Conservation (phyloP, 2,329 filamentous ascomycete species). For the Orbilia brochopaga region DNA sequence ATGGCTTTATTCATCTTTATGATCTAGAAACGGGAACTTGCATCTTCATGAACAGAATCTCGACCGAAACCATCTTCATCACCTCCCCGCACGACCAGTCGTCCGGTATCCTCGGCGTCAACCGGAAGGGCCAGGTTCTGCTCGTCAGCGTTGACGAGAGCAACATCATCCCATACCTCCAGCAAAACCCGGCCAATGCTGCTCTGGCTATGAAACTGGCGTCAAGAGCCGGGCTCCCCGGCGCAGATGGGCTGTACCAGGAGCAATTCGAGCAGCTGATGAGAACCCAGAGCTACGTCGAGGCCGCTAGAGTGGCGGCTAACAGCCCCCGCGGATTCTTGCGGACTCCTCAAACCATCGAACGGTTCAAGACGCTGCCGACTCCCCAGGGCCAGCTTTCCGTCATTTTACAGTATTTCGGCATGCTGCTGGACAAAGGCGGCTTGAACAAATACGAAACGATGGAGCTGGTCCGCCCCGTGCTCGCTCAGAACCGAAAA, state of each 20-base stretch:
- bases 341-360: conserved; percentile 91
- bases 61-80: conserved; percentile 98
- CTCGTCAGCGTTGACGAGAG: conserved; percentile 91
- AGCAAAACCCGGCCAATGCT: conserved; percentile 93
- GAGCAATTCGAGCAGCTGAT: conserved; percentile 92
- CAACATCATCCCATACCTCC: conserved; percentile 89
- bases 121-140: conserved; percentile 95
- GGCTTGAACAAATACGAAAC: conserved; percentile 91
- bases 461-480: conserved; percentile 88
- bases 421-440: conserved; percentile 95
- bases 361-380: conserved; percentile 88
- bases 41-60: conserved; percentile 99
- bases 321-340: conserved; percentile 96
- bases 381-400: conserved; percentile 85
- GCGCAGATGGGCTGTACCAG: conserved; percentile 90
- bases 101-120: conserved; percentile 89
- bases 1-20: conserved; percentile 98
- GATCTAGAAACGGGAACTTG: conserved; percentile 93
- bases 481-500: conserved; percentile 91
- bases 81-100: conserved; percentile 83
- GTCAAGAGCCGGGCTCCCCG: conserved; percentile 88
- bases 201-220: conserved; percentile 95
- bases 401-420: conserved; percentile 95
- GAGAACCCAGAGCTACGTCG: conserved; percentile 76
- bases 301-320: conserved; percentile 93